Conservation (phyloP, 164 flowering plant species). For the Vitis rotundifolia region DNA sequence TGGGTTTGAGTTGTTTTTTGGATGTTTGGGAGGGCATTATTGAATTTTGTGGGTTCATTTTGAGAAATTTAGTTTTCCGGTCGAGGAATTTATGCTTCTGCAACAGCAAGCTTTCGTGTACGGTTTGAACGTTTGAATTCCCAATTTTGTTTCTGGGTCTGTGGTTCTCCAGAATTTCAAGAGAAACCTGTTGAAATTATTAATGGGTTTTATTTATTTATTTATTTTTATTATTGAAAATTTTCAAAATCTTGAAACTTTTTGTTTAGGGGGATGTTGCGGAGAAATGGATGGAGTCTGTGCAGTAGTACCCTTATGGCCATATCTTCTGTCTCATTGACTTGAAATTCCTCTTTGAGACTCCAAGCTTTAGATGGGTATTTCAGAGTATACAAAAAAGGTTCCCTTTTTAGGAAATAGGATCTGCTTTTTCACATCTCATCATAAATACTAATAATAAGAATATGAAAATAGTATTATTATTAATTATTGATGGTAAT, state of each 20-base stretch:
- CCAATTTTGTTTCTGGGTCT: constrained; percentile 19
- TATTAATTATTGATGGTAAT: neutral
- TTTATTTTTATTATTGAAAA: neutral
- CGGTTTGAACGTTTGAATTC: constrained; percentile 30
- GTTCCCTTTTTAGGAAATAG: constrained; percentile 49
- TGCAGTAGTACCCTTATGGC: constrained; percentile 7
- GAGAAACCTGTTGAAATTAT: neutral
- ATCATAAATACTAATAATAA: constrained; percentile 11
- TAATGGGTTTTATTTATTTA: neutral
- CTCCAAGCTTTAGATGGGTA: constrained; percentile 40
- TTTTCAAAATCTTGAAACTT: neutral
- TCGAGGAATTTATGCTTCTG: constrained; percentile 21
- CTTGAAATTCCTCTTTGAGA: constrained; percentile 30
- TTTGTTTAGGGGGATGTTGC: neutral
- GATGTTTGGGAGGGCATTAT: neutral
- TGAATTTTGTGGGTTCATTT: constrained; percentile 3
- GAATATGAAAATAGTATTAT: neutral
- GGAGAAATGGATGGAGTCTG: constrained; percentile 16
- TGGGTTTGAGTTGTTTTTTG: neutral
- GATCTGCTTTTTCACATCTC: constrained; percentile 44
- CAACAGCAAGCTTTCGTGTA: constrained; percentile 30
- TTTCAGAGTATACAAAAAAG: constrained; percentile 39
- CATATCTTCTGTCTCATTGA: constrained; percentile 32
- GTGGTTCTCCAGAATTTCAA: constrained; percentile 16
- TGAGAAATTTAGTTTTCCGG: constrained; percentile 1